A percentile compares a stretch with the other conserved stretches of the same genome.
phyloP scores from a whole-genome alignment of 1,284 basidiomycete genomes.

The Cryptococcus sp. region DNA sequence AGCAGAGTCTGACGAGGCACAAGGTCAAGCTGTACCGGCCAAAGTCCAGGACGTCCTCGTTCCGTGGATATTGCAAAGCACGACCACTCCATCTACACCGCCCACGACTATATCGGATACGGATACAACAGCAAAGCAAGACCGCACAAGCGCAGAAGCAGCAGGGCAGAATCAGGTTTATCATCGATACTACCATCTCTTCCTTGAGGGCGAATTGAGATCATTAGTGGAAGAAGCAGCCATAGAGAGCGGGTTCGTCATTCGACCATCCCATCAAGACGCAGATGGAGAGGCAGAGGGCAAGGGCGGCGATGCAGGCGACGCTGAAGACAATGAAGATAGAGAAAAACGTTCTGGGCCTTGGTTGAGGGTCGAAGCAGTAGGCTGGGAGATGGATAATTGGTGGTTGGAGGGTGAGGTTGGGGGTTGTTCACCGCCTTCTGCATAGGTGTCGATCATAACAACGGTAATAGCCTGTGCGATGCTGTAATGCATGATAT shows the following conservation, averaged over 20 bases:
- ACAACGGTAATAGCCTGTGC: too few relatives aligned
- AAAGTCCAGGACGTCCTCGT: conserved; percentile 67
- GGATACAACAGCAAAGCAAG: conserved; percentile 4
- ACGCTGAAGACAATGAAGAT: not conserved
- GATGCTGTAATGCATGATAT: too few relatives aligned
- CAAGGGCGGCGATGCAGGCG: not conserved
- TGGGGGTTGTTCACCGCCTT: conserved; percentile 13
- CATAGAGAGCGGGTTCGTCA: conserved; percentile 59
- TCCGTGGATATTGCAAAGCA: conserved; percentile 62
- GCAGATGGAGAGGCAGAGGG: not conserved
- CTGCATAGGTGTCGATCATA: too few relatives aligned
- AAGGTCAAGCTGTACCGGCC: conserved; percentile 1
- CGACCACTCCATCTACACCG: conserved; percentile 8
- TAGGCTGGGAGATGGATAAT: conserved; percentile 72
- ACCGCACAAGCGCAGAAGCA: not conserved
- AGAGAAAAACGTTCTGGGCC: conserved; percentile 17
- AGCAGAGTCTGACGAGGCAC: not conserved
- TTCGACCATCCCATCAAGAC: conserved; percentile 5
- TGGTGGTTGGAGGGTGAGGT: conserved; percentile 55
- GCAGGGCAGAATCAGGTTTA: conserved; percentile 57
- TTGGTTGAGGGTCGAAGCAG: conserved; percentile 67
- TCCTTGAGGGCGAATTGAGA: conserved; percentile 72
- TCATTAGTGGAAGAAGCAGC: conserved; percentile 67
- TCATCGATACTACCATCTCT: conserved; percentile 93
- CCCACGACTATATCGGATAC: not conserved